Evolutionary conservation across 139 green algal species (phyloP).

Genomic region (Chlorella sp.): DNA sequence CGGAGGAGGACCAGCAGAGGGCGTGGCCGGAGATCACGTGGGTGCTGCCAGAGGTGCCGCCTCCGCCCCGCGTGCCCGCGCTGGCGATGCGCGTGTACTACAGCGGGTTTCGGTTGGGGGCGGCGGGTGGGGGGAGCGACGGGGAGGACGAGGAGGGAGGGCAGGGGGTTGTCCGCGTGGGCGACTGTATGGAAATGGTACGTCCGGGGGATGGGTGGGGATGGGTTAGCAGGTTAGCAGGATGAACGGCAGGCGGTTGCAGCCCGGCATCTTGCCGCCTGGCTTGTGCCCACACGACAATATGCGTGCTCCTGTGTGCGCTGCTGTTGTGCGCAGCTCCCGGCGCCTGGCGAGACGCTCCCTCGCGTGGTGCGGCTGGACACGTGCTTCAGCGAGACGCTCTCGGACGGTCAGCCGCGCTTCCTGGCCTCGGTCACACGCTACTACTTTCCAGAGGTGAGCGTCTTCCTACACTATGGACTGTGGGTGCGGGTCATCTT

Average conservation of each 20-base stretch:
- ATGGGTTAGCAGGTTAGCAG: too few relatives aligned
- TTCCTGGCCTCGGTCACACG: neutral
- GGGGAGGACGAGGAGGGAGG: neutral
- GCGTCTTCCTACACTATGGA: neutral
- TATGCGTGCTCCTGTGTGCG: too few relatives aligned
- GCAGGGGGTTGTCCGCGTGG: neutral
- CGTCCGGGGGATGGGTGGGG: too few relatives aligned
- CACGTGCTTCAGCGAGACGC: neutral
- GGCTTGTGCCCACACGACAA: too few relatives aligned
- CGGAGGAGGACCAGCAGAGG: too few relatives aligned
- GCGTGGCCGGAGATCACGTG: too few relatives aligned
- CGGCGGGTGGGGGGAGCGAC: too few relatives aligned
- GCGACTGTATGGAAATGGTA: neutral
- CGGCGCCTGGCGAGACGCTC: neutral
- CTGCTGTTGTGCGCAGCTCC: neutral
- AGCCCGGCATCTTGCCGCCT: too few relatives aligned
- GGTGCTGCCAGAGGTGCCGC: neutral
- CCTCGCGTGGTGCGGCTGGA: neutral
- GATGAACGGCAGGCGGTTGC: too few relatives aligned
- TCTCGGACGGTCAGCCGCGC: neutral
- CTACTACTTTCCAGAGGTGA: neutral
- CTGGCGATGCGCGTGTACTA: neutral
- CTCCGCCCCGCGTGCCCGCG: too few relatives aligned
- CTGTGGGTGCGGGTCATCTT: too few relatives aligned
- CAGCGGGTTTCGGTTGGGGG: neutral